Conservation (phyloP, 1,139 yeast genomes). For the Hansenula sp. region DNA sequence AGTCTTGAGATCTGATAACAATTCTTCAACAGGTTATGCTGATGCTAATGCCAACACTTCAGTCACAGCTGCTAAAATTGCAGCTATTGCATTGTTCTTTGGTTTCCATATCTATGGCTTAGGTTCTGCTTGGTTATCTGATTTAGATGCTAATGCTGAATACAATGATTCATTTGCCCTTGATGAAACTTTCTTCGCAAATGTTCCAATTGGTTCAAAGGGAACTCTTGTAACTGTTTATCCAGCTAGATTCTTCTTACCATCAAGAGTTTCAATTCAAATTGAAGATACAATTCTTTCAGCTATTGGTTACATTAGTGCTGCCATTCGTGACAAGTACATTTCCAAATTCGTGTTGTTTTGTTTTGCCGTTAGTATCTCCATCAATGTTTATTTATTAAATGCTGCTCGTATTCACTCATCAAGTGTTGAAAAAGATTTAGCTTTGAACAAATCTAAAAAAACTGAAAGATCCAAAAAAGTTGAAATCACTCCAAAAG, state of each 20-base stretch:
- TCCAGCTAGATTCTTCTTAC: conserved; percentile 58
- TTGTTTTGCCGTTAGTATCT: conserved; percentile 70
- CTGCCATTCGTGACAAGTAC: conserved; percentile 77
- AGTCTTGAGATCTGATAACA: conserved; percentile 42
- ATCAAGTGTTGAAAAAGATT: conserved; percentile 15
- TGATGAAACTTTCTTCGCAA: conserved; percentile 33
- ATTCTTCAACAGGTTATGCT: conserved; percentile 32
- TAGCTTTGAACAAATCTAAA: conserved; percentile 18
- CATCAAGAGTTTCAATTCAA: conserved; percentile 57
- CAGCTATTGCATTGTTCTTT: conserved; percentile 63
- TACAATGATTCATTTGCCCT: conserved; percentile 26
- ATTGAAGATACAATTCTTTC: conserved; percentile 60
- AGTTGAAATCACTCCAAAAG: conserved; percentile 1
- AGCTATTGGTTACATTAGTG: conserved; percentile 53
- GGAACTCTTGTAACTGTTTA: conserved; percentile 20
- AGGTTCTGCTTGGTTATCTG: conserved; percentile 70
- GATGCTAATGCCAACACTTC: conserved; percentile 32
- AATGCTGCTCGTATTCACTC: conserved; percentile 65
- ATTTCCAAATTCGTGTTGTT: conserved; percentile 75
- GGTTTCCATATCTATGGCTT: conserved; percentile 73
- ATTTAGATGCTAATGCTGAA: conserved; percentile 35
- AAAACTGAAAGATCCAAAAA: too few relatives aligned
- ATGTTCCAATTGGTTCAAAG: conserved; percentile 29
- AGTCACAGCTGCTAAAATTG: conserved; percentile 59
- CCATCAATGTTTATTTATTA: conserved; percentile 78